These are phyloP conservation scores for Viridothelium virens DNA, from an alignment of 495 filamentous ascomycete species.

Conservation along the genomic window DNA sequence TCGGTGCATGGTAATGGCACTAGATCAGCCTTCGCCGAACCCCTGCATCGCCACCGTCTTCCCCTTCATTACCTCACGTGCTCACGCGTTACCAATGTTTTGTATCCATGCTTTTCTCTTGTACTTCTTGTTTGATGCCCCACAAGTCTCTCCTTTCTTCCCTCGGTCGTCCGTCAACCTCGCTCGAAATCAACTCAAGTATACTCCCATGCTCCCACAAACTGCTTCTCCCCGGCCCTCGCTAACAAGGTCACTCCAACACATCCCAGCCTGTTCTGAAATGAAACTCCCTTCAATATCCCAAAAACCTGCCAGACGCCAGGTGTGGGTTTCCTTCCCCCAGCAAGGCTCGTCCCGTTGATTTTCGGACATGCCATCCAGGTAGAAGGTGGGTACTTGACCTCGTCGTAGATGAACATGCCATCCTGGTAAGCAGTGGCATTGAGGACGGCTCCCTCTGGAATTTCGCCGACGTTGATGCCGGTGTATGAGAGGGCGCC, in stretches of 20 bases:
- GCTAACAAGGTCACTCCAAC: background rate
- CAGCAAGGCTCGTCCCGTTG: background rate
- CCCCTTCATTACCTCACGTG: background rate
- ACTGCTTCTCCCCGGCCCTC: background rate
- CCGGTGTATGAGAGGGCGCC: slow-evolving; percentile 9
- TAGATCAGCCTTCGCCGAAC: background rate
- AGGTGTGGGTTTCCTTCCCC: background rate
- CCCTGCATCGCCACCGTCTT: background rate
- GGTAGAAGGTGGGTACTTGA: slow-evolving; percentile 4
- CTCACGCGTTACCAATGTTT: slow-evolving; percentile 3
- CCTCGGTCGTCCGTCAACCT: background rate
- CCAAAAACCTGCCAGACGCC: slow-evolving; percentile 14
- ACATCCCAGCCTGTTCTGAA: background rate
- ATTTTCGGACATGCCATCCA: slow-evolving; percentile 5
- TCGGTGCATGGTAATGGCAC: background rate
- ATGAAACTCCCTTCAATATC: background rate
- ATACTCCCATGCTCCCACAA: slow-evolving; percentile 12
- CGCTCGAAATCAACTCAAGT: background rate
- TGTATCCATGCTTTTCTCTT: background rate
- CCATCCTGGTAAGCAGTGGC: slow-evolving; percentile 2
- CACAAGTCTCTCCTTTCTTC: background rate
- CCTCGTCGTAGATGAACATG: background rate
- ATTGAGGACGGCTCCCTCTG: background rate
- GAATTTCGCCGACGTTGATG: background rate
- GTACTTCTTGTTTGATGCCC: background rate